Conservation (phyloP, 345 rosid genomes). For the Euphorbia tirucalli region DNA sequence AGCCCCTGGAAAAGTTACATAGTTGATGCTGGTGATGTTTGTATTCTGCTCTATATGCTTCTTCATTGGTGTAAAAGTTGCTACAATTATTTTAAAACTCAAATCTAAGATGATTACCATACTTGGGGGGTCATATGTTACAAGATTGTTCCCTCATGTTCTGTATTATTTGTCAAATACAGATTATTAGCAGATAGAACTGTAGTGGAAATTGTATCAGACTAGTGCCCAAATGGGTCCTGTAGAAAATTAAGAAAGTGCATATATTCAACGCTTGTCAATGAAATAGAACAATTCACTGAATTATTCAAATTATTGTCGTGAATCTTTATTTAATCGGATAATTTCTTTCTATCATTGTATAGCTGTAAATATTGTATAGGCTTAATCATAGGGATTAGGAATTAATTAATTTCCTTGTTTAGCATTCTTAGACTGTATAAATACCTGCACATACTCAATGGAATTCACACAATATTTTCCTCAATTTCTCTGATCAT, state of each 20-base stretch:
- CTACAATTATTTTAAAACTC: not conserved
- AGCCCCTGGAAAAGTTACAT: slow-evolving; percentile 27
- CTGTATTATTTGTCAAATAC: slow-evolving; percentile 1
- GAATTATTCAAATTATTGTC: not conserved
- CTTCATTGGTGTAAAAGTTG: not conserved
- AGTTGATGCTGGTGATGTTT: slow-evolving; percentile 3
- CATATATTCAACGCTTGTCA: not conserved
- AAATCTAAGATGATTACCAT: not conserved
- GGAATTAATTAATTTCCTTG: no score
- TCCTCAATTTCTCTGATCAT: no score
- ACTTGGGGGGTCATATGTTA: slow-evolving; percentile 1
- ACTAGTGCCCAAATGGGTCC: not conserved
- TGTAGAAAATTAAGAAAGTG: not conserved
- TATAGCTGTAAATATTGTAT: no score
- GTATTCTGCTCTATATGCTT: slow-evolving; percentile 1
- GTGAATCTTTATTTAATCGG: not conserved
- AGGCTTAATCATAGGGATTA: no score
- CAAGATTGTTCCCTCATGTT: not conserved
- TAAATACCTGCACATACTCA: no score
- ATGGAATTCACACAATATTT: no score
- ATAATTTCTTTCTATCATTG: not conserved
- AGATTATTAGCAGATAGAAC: not conserved
- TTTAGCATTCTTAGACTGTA: no score
- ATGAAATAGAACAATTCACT: not conserved
- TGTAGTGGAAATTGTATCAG: not conserved